Evolutionary conservation across 768 basidiomycete species (phyloP), one percentile per base, ranked within the genome.

Genomic region (Dictyophora rubrovolvata): DNA sequence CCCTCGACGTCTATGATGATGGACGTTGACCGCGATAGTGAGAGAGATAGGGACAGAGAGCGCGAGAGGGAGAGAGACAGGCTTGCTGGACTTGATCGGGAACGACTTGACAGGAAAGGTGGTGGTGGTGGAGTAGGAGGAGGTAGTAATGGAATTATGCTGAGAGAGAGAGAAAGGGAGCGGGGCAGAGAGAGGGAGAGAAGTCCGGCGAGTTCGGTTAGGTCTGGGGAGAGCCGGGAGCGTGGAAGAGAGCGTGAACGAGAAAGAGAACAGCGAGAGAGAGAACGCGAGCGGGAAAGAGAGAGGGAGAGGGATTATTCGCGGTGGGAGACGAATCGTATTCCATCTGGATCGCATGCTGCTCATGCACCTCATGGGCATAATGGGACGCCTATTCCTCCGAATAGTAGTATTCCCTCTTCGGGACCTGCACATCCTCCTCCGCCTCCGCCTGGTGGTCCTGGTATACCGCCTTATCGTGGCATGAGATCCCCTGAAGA

Each of bases 331-430:
- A 33, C 54, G 17, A 51, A 33, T 20, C 42, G 42, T 2, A 22
- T 34, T 51, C 20, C 21, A 10, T 16, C 11, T 34, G 21, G 50
- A 22, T 21, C n/a, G 21, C 47, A 48, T n/a, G n/a, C 4, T 21
- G n/a, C 47, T n/a, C 47, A 2, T 6, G 3, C 47, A 6, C 47
- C 2, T n/a, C 5, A 10, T 51, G 50, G 50, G 10, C 42, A 42
- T 42, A 42, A 42, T 17, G 48, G 62, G 51, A 18, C 62, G 60
- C 36, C 62, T 50, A 34, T 53, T 46, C 36, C 61, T 47, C 34
- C 60, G 49, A 12, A 63, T n/a, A 55, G 42, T 35, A 33, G 22
- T 23, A 51, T 21, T 20, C 42, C 59, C 2, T 46, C 62, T 2
- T n/a, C 42, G 14, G 42, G 4, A 12, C 4, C 14, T 42, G 42